phyloP scores from a whole-genome alignment of 1,284 basidiomycete species.

The Moesziomyces antarcticus region DNA sequence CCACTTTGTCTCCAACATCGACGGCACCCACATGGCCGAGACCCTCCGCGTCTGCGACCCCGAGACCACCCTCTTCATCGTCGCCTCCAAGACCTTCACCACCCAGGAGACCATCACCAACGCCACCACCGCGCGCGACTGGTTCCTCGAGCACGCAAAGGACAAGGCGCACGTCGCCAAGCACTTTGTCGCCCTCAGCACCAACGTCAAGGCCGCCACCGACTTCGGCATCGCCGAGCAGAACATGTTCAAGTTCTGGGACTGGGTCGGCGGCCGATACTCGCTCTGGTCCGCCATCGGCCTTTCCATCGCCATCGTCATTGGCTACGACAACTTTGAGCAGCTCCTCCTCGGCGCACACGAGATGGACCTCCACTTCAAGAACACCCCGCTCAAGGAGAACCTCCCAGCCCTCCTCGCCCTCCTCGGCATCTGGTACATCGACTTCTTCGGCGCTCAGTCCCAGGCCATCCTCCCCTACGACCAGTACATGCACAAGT shows the following conservation, averaged over 20 bases:
- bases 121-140: constrained; percentile 89
- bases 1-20: constrained; percentile 97
- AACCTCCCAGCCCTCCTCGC: constrained; percentile 94
- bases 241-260: constrained; percentile 99
- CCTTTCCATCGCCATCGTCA: constrained; percentile 88
- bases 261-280: constrained; percentile 99
- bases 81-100: constrained; percentile 98
- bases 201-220: constrained; percentile 92
- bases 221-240: constrained; percentile 90
- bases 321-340: constrained; percentile 95
- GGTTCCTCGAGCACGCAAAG: constrained; percentile 85
- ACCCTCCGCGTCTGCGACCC: constrained; percentile 83
- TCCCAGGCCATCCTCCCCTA: constrained; percentile 95
- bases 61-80: constrained; percentile 95
- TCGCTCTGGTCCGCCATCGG: constrained; percentile 98
- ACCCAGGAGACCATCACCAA: constrained; percentile 99
- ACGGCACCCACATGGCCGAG: constrained; percentile 96
- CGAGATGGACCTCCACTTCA: constrained; percentile 97
- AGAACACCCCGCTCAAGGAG: constrained; percentile 83
- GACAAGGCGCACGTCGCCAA: constrained; percentile 90
- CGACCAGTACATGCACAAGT: constrained; percentile 98
- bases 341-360: constrained; percentile 90
- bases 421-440: constrained; percentile 96
- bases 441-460: constrained; percentile 95
- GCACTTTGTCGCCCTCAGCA: constrained; percentile 98